Evolutionary conservation across 495 filamentous ascomycete genomes (phyloP).

Genomic region (Penicillium canescens): DNA sequence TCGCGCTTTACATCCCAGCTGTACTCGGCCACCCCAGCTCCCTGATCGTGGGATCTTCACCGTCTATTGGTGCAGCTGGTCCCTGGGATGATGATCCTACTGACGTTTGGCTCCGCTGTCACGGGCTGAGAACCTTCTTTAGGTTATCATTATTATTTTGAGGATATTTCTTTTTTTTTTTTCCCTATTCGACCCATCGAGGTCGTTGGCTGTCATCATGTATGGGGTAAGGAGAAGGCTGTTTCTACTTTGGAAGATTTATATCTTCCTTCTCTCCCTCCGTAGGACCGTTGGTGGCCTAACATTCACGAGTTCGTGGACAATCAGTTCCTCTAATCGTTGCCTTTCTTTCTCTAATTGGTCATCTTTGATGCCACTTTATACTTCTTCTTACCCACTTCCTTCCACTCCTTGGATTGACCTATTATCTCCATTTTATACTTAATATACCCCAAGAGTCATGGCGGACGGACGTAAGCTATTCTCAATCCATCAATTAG

Average conservation of each 20-base stretch:
- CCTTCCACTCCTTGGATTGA: not conserved
- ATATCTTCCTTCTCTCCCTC: conserved; percentile 9
- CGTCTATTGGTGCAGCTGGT: conserved; percentile 34
- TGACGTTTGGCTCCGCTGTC: conserved; percentile 22
- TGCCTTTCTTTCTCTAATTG: conserved; percentile 9
- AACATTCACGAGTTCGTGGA: conserved; percentile 5
- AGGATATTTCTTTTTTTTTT: conserved; percentile 7
- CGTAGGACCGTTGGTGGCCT: conserved; percentile 7
- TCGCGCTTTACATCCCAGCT: conserved; percentile 21
- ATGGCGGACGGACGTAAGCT: conserved; percentile 67
- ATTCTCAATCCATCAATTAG: not conserved
- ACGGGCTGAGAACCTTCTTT: conserved; percentile 16
- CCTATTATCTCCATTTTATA: conserved; percentile 2
- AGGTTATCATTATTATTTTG: conserved; percentile 6
- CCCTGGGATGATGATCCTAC: conserved; percentile 32
- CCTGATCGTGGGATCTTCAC: conserved; percentile 21
- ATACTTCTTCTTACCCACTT: not conserved
- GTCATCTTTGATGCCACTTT: conserved; percentile 7
- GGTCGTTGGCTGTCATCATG: conserved; percentile 12
- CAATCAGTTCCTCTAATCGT: conserved; percentile 1
- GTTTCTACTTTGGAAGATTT: conserved; percentile 5
- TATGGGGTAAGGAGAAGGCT: conserved; percentile 19
- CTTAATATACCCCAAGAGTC: conserved; percentile 17
- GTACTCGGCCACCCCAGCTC: conserved; percentile 15
- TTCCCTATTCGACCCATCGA: conserved; percentile 1